phyloP scores from a whole-genome alignment of 2,329 filamentous ascomycete species.

The Claviceps cyperi region DNA sequence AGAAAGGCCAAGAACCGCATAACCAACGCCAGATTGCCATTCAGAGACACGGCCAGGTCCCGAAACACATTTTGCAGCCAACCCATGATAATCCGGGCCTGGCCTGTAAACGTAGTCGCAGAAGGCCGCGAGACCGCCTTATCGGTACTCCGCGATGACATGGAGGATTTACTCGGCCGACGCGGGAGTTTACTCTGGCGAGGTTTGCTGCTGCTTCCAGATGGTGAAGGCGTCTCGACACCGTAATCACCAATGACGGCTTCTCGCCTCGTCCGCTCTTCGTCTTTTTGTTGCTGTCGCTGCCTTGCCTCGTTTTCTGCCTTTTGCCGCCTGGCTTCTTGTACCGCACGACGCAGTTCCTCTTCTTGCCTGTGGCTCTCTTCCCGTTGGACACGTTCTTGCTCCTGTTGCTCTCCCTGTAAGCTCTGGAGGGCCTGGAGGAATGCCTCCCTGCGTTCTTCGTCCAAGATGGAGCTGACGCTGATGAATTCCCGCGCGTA shows the following conservation, averaged over 20 bases:
- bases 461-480: slow-evolving; percentile 75
- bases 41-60: slow-evolving; percentile 33
- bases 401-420: slow-evolving; percentile 67
- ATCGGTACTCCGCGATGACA: slow-evolving; percentile 14
- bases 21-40: slow-evolving; percentile 41
- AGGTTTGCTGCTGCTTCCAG: slow-evolving; percentile 21
- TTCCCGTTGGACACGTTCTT: slow-evolving; percentile 50
- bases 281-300: slow-evolving; percentile 36
- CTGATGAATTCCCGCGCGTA: slow-evolving; percentile 85
- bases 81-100: slow-evolving; percentile 36
- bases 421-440: slow-evolving; percentile 71
- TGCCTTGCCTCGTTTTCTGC: slow-evolving; percentile 46
- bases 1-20: slow-evolving; percentile 62
- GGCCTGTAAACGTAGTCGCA: slow-evolving; percentile 28
- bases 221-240: slow-evolving; percentile 36
- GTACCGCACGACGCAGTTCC: slow-evolving; percentile 38
- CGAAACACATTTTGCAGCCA: slow-evolving; percentile 38
- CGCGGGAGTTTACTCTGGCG: slow-evolving; percentile 15
- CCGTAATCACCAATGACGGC: slow-evolving; percentile 55
- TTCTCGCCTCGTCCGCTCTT: slow-evolving; percentile 35
- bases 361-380: slow-evolving; percentile 43
- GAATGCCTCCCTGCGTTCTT: slow-evolving; percentile 81
- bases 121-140: slow-evolving; percentile 15
- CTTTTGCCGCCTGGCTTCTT: slow-evolving; percentile 39
- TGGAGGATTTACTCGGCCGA: slow-evolving; percentile 13